Conservation (phyloP, 192 early-diverging fungal genomes). For the Backusella macrospora region DNA sequence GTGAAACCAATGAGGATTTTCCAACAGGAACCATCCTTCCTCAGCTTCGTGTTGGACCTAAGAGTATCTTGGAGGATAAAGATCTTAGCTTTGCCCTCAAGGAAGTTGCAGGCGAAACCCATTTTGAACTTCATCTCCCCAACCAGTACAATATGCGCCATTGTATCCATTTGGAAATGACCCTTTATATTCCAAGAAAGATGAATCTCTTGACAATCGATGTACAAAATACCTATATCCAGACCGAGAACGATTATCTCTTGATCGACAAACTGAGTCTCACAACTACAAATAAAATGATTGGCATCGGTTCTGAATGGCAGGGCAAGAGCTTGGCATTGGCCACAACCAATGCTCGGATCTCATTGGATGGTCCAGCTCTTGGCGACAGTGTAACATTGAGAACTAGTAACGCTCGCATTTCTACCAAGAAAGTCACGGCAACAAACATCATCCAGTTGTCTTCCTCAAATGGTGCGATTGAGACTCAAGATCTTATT, state of each 20-base stretch:
- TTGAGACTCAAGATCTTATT: neutral
- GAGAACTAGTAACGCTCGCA: neutral
- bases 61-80: neutral
- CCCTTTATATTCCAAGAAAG: neutral
- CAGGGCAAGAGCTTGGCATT: conserved; percentile 1
- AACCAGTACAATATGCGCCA: neutral
- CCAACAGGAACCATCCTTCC: neutral
- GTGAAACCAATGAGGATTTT: too few species aligned
- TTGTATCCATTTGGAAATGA: neutral
- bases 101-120: neutral
- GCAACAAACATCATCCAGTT: neutral
- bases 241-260: neutral
- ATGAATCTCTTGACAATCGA: neutral
- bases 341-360: neutral
- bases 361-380: neutral
- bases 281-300: neutral
- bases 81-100: neutral
- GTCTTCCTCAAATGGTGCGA: neutral
- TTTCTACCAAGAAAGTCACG: neutral
- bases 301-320: neutral
- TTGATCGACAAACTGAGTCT: neutral
- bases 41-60: neutral
- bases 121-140: neutral
- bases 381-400: neutral
- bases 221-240: neutral